Evolutionary conservation across 139 green algal genomes (phyloP), one percentile per base, ranked within the genome.

Genomic region (Picochlorum sp.): DNA sequence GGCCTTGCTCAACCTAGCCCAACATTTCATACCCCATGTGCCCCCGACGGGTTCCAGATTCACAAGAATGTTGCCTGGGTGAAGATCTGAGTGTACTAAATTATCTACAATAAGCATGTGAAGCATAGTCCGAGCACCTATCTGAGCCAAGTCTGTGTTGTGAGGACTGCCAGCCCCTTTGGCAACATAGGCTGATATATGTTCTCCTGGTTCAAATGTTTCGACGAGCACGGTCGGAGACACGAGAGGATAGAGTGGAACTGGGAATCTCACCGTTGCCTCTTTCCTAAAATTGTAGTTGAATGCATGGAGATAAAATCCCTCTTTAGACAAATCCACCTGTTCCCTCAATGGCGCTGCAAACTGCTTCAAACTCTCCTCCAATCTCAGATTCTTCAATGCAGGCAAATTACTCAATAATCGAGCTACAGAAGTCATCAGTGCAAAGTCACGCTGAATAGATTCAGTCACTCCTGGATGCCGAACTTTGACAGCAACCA

Each of bases 41-140:
- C 71, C 65, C 15, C 52, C 66, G 3, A 79, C 72, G 2, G 79
- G 65, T 18, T 85, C 77, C 50, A 90, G 72, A 3, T 75, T 72
- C 21, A 95, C 88, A 20, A 96, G 73, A 65, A 96, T 96, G 77
- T 96, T 96, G 52, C 88, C 85, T 0, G 81, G 65, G 28, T 70
- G 63, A 24, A 98, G 73, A 70, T 98, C 94, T 1, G 86, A 86
- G 74, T 99, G 94, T 15, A 99, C 86, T 34, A 97, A 85, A 81
- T 97, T 98, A 83, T 98, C 87, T n/a, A 94, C 68, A 34, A 96
- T 69, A 80, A 96, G 84, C 86, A 95, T 96, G 74, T 97, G 79
- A 45, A 98, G 76, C 82, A 96, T 96, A 41, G 77, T 84, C 52
- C 76, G 71, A n/a, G 75, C 79, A 20, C 88, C 88, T 18, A 95